Evolutionary conservation across 176 grass and related monocot species (phyloP), one percentile per base, ranked within the genome.

Genomic region (Eleusine indica): DNA sequence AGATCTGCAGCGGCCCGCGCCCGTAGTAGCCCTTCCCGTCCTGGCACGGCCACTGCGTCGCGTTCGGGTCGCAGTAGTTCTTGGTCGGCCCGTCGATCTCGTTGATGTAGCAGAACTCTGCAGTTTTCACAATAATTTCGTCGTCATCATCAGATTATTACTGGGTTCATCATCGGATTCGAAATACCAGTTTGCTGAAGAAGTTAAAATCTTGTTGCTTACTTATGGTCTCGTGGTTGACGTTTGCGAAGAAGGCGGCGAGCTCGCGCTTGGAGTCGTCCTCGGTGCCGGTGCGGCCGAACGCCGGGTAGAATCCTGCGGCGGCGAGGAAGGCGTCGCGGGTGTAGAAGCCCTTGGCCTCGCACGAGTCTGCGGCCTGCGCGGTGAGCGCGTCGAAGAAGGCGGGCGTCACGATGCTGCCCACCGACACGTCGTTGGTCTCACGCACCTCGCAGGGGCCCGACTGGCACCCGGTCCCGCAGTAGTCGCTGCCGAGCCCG

Each of bases 101-200:
- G 28, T 98, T 90, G 68, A 98, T 90, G 87, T 98, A 98, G 85
- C 96, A 98, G 86, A 98, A 98, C 78, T 87, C 95, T 94, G 79
- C 54, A 8, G 57, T 21, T 61, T 25, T 5, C 42, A 43, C 32
- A 35, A 35, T 35, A 35, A 46, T 46, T 46, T 46, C 44, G 8
- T 43, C 41, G 57, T 21, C 32, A 35, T 35, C 32, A 35, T 35
- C 32, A 35, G 32, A 35, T 35, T 35, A 35, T 35, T 35, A 35
- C 32, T 35, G 32, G 32, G 32, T 61, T 25, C 19, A 21, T 48
- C 46, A 48, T 48, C 42, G 42, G 42, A 43, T 43, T 43, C 10
- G 46, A 11, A 9, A 48, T 9, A 12, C 9, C 14, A 51, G 48
- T 51, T 15, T 12, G 14, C 48, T 51, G 48, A 51, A 51, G 14